phyloP scores from a whole-genome alignment of 306 rosid species.

The Phaseolus lunatus region DNA sequence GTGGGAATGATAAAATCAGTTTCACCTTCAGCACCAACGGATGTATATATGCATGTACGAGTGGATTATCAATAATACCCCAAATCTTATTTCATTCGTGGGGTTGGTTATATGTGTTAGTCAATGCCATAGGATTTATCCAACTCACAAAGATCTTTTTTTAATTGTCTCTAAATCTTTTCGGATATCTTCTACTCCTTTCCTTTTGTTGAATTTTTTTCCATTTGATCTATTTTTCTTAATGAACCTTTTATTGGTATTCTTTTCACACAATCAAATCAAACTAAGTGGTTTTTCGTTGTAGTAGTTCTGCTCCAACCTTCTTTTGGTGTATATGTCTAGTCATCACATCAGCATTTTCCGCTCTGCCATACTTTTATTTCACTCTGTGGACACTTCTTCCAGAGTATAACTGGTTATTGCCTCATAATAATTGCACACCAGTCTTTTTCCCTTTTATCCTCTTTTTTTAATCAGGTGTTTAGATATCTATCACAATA shows the following conservation, averaged over 20 bases:
- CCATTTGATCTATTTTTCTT: too few relatives aligned
- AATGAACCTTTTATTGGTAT: too few relatives aligned
- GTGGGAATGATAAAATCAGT: background rate
- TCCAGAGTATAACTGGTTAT: background rate
- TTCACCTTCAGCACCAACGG: background rate
- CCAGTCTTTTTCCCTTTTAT: background rate
- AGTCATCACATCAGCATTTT: constrained; percentile 11
- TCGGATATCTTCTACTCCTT: background rate
- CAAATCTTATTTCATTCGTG: background rate
- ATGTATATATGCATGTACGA: background rate
- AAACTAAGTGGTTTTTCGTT: background rate
- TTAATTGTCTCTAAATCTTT: background rate
- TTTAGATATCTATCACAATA: constrained; percentile 5
- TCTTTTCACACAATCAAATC: too few relatives aligned
- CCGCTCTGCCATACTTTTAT: background rate
- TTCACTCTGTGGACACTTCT: constrained; percentile 4
- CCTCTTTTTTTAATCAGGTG: background rate
- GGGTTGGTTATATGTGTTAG: background rate
- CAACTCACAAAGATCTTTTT: background rate
- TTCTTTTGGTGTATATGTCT: background rate
- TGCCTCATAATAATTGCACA: background rate
- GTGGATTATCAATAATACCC: background rate
- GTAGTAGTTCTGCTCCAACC: background rate
- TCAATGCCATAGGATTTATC: background rate
- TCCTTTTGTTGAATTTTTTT: constrained; percentile 1